Percentiles rank a stretch among this genome's conserved stretches.
These are phyloP conservation scores for Stephanodiscus minutulus DNA, from an alignment of 108 stramenopile genomes.

Conservation along the genomic window DNA sequence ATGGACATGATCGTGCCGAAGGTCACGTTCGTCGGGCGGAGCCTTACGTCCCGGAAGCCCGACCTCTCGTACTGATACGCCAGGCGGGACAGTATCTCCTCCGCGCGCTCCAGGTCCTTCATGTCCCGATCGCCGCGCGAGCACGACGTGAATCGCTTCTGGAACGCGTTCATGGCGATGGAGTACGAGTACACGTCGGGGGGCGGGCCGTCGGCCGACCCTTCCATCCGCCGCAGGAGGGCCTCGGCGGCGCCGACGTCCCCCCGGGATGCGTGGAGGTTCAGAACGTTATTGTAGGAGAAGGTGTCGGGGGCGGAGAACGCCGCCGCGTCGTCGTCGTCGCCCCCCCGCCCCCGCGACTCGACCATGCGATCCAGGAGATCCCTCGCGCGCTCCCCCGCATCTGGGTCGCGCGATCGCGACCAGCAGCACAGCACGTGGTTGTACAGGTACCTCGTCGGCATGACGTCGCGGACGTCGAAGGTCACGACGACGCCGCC, in stretches of 20 bases:
- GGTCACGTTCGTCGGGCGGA: conserved; percentile 37
- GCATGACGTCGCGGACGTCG: conserved; percentile 15
- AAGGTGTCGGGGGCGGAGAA: conserved; percentile 40
- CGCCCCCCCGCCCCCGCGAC: neutral
- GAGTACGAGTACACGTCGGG: conserved; percentile 45
- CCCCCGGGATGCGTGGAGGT: conserved; percentile 51
- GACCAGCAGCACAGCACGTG: conserved; percentile 45
- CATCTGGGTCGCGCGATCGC: conserved; percentile 22
- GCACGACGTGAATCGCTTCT: conserved; percentile 35
- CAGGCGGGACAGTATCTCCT: conserved; percentile 30
- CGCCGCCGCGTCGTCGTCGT: neutral
- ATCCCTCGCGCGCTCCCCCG: conserved; percentile 17
- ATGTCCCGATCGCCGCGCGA: conserved; percentile 16
- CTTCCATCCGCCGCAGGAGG: conserved; percentile 29
- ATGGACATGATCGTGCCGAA: conserved; percentile 40
- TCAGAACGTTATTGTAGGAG: conserved; percentile 55
- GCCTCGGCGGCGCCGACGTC: conserved; percentile 41
- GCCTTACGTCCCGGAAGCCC: conserved; percentile 11
- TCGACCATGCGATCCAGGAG: conserved; percentile 30
- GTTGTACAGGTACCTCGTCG: conserved; percentile 30
- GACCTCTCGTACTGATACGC: conserved; percentile 30
- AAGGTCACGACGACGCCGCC: conserved; percentile 5
- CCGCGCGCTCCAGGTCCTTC: conserved; percentile 37
- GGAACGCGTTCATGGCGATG: conserved; percentile 42
- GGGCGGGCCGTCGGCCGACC: neutral